Base-by-base conservation (phyloP, 2,329 filamentous ascomycete genomes). In the Nannizziopsis barbatae region DNA sequence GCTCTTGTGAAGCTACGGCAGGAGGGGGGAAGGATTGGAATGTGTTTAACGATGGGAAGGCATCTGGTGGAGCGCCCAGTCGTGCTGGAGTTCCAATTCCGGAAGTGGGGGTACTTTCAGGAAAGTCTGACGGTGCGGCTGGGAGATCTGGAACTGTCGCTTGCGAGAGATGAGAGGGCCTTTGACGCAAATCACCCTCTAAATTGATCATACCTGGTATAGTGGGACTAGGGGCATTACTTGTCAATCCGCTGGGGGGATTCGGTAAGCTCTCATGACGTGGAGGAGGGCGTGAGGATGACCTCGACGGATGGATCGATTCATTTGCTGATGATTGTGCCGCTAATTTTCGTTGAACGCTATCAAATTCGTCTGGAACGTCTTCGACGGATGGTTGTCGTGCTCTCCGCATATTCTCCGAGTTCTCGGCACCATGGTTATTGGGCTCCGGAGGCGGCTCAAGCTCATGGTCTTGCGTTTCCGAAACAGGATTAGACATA, bases 401-500 rank as follows among this genome's bases (percentile, higher is more conserved):
- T 45, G 59, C 52, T 53, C 78, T 31, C 14, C 10, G 66, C 1
- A 69, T 64, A 52, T 66, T 65, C 42, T 65, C 71, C 44, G 80
- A 67, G 37, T 71, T 66, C 58, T 77, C 75, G 1, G 84, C 77
- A 7, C 27, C 36, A 9, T 80, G 76, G 52, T 86, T 82, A 47
- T 75, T 73, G 1, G 77, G 75, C 56, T 81, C 79, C n/a, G 83
- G 66, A 1, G 67, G 60, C 38, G 71, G 69, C 12, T 69, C 61
- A 37, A 65, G 62, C 17, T 65, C 60, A 7, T 70, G 65, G 48
- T 77, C 72, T 46, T 81, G 73, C 49, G 78, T 79, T 0, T 52
- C 49, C 18, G 20, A 18, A 6, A 45, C 35, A 31, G 90, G 90
- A 60, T 96, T 96, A 6, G 86, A 84, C 48, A 83, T 80, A 65